Evolutionary conservation across 164 flowering plant species (phyloP).

Genomic region (Liriodendron chinense): DNA sequence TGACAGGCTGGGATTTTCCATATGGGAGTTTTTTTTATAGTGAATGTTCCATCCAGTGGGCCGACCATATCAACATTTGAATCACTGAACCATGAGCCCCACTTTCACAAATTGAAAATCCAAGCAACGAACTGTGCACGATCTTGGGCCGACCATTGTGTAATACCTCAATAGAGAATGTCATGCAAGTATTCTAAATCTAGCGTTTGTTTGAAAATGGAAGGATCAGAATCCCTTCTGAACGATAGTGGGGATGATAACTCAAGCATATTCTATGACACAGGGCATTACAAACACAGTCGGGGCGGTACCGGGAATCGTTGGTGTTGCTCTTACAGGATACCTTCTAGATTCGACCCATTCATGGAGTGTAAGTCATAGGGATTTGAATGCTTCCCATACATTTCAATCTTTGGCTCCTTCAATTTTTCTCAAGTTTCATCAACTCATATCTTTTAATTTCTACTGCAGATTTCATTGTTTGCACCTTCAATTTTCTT

Average conservation of each 20-base stretch:
- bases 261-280: neutral
- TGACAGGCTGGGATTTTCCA: too few relatives aligned
- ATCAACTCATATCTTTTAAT: neutral
- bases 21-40: too few relatives aligned
- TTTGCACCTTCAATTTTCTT: constrained; percentile 97
- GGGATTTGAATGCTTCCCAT: neutral
- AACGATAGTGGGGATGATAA: neutral
- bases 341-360: constrained; percentile 90
- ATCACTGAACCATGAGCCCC: too few relatives aligned
- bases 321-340: constrained; percentile 94
- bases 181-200: too few relatives aligned
- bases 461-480: constrained; percentile 59
- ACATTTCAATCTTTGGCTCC: neutral
- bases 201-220: too few relatives aligned
- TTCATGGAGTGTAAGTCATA: constrained; percentile 91
- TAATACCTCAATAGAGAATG: too few relatives aligned
- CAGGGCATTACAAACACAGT: constrained; percentile 97
- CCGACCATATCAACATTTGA: too few relatives aligned
- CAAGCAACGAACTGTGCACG: too few relatives aligned
- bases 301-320: constrained; percentile 96
- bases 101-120: too few relatives aligned
- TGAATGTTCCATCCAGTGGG: too few relatives aligned
- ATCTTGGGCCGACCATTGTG: too few relatives aligned
- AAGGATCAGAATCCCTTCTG: too few relatives aligned
- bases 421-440: neutral